Evolutionary conservation across 495 filamentous ascomycete genomes (phyloP).

Genomic region (Tuber indicum): DNA sequence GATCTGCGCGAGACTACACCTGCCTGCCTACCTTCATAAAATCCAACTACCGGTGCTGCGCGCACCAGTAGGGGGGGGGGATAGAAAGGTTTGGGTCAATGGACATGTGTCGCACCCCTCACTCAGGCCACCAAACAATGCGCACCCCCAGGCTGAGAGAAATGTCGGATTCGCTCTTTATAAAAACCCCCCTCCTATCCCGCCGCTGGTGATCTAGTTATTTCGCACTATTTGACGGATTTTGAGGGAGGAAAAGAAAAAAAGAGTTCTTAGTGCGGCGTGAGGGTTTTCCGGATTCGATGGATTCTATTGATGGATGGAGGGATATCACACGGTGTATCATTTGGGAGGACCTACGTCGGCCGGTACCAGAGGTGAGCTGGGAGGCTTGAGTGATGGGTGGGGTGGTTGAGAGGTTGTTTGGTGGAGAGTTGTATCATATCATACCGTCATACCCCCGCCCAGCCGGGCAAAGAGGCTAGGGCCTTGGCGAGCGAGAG

Average conservation of each 20-base stretch:
- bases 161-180: conserved; percentile 1
- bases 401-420: neutral
- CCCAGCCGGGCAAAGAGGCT: neutral
- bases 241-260: neutral
- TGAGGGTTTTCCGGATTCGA: neutral
- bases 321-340: neutral
- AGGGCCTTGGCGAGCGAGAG: neutral
- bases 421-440: neutral
- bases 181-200: neutral
- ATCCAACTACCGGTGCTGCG: neutral
- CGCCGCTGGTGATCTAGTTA: neutral
- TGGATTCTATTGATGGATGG: neutral
- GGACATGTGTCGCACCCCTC: neutral
- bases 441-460: neutral
- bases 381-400: neutral
- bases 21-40: neutral
- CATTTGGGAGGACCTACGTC: neutral
- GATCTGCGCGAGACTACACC: neutral
- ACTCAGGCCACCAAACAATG: neutral
- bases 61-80: neutral
- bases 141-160: neutral
- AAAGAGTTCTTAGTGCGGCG: neutral
- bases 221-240: neutral
- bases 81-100: neutral
- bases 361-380: neutral